phyloP scores from a whole-genome alignment of 78 protist genomes.

The Tieghemostelium lacteum region DNA sequence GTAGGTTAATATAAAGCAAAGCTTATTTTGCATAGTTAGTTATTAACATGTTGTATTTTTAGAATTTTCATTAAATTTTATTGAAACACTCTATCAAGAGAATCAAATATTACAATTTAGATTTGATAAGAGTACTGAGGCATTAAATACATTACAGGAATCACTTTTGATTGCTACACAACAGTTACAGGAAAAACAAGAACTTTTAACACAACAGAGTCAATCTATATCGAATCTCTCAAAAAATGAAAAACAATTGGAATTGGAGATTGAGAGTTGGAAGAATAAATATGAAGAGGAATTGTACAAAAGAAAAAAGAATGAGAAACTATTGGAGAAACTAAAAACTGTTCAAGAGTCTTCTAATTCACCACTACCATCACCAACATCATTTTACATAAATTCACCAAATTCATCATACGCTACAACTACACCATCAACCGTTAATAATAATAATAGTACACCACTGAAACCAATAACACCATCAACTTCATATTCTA shows the following conservation, averaged over 20 bases:
- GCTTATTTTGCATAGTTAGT: neutral
- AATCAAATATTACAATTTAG: slow-evolving; percentile 41
- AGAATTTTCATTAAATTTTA: slow-evolving; percentile 70
- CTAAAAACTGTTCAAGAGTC: too few species aligned
- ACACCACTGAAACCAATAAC: neutral
- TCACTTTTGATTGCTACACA: slow-evolving; percentile 37
- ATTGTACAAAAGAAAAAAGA: slow-evolving; percentile 65
- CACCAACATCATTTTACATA: neutral
- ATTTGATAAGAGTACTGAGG: slow-evolving; percentile 55
- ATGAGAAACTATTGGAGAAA: slow-evolving; percentile 58
- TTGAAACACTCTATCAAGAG: slow-evolving; percentile 68
- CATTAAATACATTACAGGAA: slow-evolving; percentile 48
- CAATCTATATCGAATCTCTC: slow-evolving; percentile 31
- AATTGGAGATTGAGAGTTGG: slow-evolving; percentile 41
- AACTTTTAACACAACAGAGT: slow-evolving; percentile 19
- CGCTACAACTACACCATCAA: neutral
- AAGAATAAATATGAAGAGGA: slow-evolving; percentile 78
- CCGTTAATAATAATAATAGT: neutral
- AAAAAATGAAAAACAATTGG: slow-evolving; percentile 43
- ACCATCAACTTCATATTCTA: neutral
- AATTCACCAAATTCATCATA: neutral
- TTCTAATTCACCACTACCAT: too few species aligned
- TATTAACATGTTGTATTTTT: neutral
- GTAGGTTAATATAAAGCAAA: slow-evolving; percentile 2
- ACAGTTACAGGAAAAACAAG: slow-evolving; percentile 58